Evolutionary conservation across 176 grass and related monocot species (phyloP).

Genomic region (Oryza nivara): DNA sequence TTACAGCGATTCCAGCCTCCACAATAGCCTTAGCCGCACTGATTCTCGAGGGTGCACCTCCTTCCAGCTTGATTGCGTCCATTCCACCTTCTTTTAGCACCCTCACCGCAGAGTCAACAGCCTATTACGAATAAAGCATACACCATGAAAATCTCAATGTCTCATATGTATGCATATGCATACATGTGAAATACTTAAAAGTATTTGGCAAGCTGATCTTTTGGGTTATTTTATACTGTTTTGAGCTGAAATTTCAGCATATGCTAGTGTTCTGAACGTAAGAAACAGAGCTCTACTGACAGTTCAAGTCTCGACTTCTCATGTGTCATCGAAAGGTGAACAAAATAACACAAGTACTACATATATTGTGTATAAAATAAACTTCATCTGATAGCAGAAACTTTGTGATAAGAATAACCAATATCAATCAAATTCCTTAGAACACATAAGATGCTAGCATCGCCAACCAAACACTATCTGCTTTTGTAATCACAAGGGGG

Average conservation of each 20-base stretch:
- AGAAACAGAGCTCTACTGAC: background rate
- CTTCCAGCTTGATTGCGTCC: conserved; percentile 96
- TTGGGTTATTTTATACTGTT: background rate
- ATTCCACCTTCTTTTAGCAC: conserved; percentile 87
- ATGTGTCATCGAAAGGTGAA: background rate
- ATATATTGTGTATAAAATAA: background rate
- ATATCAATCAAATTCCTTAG: background rate
- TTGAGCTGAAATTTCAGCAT: background rate
- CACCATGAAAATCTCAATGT: background rate
- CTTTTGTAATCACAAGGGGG: background rate
- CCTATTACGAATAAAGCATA: conserved; percentile 41
- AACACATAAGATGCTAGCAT: background rate
- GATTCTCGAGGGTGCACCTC: conserved; percentile 81
- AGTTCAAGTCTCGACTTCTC: background rate
- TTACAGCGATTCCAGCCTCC: conserved; percentile 88
- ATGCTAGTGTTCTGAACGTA: background rate
- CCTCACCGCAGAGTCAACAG: conserved; percentile 80
- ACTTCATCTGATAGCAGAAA: background rate
- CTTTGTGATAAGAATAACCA: background rate
- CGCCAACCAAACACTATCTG: background rate
- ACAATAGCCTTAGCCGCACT: conserved; percentile 80
- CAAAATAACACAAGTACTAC: background rate
- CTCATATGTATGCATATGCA: no score
- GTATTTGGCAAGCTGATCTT: background rate
- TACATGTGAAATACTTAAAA: background rate